A percentile compares a stretch with the other conserved stretches of the same genome.
These are phyloP conservation scores for Candolleomyces eurysporus DNA, from an alignment of 768 basidiomycete genomes.

Conservation along the genomic window DNA sequence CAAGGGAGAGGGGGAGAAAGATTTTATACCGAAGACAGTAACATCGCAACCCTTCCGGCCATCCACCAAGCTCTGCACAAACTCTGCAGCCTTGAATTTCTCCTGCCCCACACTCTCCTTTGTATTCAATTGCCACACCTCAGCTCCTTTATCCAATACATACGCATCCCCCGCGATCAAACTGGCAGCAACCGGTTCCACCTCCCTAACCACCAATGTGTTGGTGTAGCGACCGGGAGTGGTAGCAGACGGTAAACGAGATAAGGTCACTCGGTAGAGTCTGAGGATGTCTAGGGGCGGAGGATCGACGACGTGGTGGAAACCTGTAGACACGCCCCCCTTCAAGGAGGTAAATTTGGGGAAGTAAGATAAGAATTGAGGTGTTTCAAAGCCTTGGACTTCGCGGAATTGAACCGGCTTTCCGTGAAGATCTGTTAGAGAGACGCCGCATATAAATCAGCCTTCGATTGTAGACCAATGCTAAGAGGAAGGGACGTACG, in stretches of 20 bases:
- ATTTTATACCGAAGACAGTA: conserved; percentile 46
- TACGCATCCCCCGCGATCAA: conserved; percentile 56
- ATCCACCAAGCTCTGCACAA: conserved; percentile 45
- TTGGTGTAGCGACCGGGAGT: conserved; percentile 14
- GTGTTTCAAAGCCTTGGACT: conserved; percentile 57
- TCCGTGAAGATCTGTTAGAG: conserved; percentile 49
- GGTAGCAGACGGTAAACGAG: conserved; percentile 17
- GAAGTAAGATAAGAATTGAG: conserved; percentile 34
- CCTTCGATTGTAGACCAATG: neutral
- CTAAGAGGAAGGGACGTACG: conserved; percentile 33
- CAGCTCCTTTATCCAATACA: conserved; percentile 54
- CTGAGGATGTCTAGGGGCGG: conserved; percentile 37
- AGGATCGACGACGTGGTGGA: conserved; percentile 29
- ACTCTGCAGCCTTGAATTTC: conserved; percentile 60
- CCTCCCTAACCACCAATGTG: conserved; percentile 47
- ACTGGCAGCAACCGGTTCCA: conserved; percentile 41
- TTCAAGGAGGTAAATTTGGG: conserved; percentile 25
- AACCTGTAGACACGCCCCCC: conserved; percentile 31
- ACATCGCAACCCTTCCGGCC: conserved; percentile 42
- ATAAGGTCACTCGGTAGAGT: conserved; percentile 49
- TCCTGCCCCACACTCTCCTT: conserved; percentile 53
- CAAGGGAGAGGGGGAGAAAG: neutral
- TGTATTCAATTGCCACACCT: conserved; percentile 58
- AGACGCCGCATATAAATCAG: neutral
- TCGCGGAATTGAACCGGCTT: conserved; percentile 60